Evolutionary conservation across 768 basidiomycete genomes (phyloP).

Genomic region (Paxillus rubicundulus): DNA sequence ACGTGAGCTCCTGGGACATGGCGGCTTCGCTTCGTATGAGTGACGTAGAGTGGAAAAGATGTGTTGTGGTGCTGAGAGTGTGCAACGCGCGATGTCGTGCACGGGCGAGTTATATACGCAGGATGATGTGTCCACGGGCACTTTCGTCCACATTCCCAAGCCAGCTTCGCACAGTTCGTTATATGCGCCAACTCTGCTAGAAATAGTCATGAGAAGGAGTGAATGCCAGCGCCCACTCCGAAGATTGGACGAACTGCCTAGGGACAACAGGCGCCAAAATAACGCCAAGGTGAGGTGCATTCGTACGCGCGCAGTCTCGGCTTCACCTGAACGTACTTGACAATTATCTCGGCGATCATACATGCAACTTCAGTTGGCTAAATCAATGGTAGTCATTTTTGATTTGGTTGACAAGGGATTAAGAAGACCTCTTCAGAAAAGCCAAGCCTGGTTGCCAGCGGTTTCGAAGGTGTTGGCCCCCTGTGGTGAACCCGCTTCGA

Average conservation of each 20-base stretch:
- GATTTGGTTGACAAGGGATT: too few species aligned
- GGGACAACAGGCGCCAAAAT: background rate
- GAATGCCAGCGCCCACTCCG: background rate
- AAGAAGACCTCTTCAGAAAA: too few species aligned
- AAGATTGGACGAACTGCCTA: background rate
- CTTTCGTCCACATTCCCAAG: background rate
- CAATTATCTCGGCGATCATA: too few species aligned
- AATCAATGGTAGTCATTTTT: too few species aligned
- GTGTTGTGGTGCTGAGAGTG: background rate
- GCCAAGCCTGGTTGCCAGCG: too few species aligned
- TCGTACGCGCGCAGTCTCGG: too few species aligned
- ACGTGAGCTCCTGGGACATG: conserved; percentile 32
- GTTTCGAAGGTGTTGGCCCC: too few species aligned
- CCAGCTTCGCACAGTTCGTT: background rate
- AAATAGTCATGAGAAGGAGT: background rate
- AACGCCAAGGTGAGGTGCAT: background rate
- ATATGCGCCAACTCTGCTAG: background rate
- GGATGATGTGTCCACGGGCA: background rate
- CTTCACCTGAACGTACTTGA: too few species aligned
- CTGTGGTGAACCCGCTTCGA: too few species aligned
- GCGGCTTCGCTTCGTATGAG: background rate
- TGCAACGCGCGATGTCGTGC: background rate
- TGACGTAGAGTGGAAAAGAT: background rate
- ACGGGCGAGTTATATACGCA: background rate
- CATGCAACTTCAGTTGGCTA: too few species aligned